A percentile compares a stretch with the other conserved stretches of the same genome.
These are phyloP conservation scores for Monilinia laxa DNA, from an alignment of 2,329 filamentous ascomycete species.

Conservation along the genomic window DNA sequence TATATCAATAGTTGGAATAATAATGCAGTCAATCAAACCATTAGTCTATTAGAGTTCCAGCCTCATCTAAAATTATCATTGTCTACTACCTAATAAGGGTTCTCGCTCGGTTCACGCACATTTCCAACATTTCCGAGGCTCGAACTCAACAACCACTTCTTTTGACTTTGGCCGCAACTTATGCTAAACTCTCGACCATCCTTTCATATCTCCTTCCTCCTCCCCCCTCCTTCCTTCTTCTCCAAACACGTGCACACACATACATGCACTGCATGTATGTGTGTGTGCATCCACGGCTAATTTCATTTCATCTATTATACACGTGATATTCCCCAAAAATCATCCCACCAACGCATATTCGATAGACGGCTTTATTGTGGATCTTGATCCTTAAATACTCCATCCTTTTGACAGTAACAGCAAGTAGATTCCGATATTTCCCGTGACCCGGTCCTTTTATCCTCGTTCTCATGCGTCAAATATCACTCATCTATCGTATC, in stretches of 20 bases:
- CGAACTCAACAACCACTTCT: neutral
- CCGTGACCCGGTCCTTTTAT: constrained; percentile 22
- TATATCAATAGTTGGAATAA: neutral
- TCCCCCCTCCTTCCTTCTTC: no score
- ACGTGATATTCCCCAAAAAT: neutral
- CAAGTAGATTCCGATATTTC: constrained; percentile 17
- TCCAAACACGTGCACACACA: neutral
- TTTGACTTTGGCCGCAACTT: neutral
- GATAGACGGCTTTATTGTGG: constrained; percentile 23
- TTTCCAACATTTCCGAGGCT: neutral
- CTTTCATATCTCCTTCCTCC: neutral
- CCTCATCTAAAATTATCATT: constrained; percentile 15
- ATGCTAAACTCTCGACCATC: neutral
- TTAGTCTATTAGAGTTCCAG: neutral
- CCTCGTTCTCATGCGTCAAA: neutral
- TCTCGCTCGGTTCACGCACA: constrained; percentile 3
- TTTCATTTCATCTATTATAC: neutral
- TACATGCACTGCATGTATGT: neutral
- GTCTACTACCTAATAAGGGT: neutral
- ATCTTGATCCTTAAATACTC: constrained; percentile 13
- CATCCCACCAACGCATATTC: constrained; percentile 16
- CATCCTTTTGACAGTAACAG: neutral
- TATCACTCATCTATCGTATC: neutral
- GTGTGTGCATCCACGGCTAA: no score
- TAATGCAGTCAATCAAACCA: neutral